Conservation (phyloP, 129 eudicot genomes). For the Flaveria robusta region DNA sequence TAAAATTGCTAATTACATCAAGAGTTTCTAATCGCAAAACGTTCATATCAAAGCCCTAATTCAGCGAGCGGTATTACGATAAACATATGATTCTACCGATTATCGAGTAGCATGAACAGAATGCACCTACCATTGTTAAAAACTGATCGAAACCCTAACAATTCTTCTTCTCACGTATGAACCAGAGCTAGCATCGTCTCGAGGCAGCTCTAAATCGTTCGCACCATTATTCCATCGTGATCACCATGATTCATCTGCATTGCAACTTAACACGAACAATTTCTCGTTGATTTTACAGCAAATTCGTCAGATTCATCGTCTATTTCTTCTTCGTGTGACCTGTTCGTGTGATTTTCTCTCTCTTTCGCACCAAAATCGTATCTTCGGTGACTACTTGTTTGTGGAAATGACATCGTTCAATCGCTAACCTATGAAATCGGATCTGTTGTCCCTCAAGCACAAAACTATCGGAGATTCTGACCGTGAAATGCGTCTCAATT, state of each 20-base stretch:
- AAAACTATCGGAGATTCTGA: slow-evolving; percentile 25
- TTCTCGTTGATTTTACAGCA: background rate
- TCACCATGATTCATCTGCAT: slow-evolving; percentile 19
- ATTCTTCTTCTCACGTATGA: background rate
- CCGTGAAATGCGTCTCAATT: background rate
- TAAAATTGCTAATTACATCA: background rate
- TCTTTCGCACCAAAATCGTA: slow-evolving; percentile 18
- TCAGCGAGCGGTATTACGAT: background rate
- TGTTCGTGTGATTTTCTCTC: slow-evolving; percentile 16
- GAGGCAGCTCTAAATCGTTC: slow-evolving; percentile 19
- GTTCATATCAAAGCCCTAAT: background rate
- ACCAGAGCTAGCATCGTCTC: slow-evolving; percentile 26
- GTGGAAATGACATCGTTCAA: slow-evolving; percentile 39
- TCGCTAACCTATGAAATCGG: slow-evolving; percentile 34
- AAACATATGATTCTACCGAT: background rate
- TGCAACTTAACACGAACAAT: background rate
- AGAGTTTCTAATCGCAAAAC: background rate
- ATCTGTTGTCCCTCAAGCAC: slow-evolving; percentile 20
- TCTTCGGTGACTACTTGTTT: slow-evolving; percentile 27
- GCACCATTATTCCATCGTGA: slow-evolving; percentile 4
- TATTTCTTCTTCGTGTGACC: background rate
- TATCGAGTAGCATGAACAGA: background rate
- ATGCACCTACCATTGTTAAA: slow-evolving; percentile 33
- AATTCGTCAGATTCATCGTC: background rate
- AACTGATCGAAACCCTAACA: slow-evolving; percentile 23